Evolutionary conservation across 768 basidiomycete species (phyloP), one percentile per base, ranked within the genome.

Genomic region (Boletus reticuloceps): DNA sequence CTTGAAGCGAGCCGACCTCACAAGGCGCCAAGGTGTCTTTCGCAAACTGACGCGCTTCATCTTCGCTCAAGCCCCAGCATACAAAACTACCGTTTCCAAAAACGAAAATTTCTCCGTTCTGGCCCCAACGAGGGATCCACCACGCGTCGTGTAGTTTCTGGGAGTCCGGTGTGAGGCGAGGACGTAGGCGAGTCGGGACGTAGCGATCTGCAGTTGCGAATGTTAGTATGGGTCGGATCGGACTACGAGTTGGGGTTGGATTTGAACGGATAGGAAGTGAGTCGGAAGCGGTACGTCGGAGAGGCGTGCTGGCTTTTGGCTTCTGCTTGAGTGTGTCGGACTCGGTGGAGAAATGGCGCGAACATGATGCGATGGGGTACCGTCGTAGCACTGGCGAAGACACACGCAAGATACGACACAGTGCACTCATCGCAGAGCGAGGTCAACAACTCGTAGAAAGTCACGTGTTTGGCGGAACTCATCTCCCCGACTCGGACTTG

Each of bases 71-170:
- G 6, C 92, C 93, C 94, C 94, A 97, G 62, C 86, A 92, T 7
- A 97, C 94, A 54, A 93, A 87, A 60, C 84, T 90, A 4, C 94
- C 94, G 60, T 91, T 93, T 19, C 81, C 79, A 68, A 97, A 97
- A 13, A 97, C 80, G 69, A 95, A 96, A 12, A 94, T 75, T 69
- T 97, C 94, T 16, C 93, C 94, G 52, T 84, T 78, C 20, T 74
- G 66, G 0, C 81, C 81, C 84, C 88, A 91, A 54, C 77, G 79
- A 34, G 89, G 86, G 22, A 91, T 75, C 88, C 89, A 92, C 80
- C 84, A 88, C 9, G 87, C 79, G 49, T 91, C 91, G 51, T 92
- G 87, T 41, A 89, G 76, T 22, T 79, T 77, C 58, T 81, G 82
- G 12, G 86, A 75, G 22, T 76, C 74, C 1, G 77, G 61, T 0